Conservation (phyloP, 768 basidiomycete genomes). For the Kwoniella bestiolae region DNA sequence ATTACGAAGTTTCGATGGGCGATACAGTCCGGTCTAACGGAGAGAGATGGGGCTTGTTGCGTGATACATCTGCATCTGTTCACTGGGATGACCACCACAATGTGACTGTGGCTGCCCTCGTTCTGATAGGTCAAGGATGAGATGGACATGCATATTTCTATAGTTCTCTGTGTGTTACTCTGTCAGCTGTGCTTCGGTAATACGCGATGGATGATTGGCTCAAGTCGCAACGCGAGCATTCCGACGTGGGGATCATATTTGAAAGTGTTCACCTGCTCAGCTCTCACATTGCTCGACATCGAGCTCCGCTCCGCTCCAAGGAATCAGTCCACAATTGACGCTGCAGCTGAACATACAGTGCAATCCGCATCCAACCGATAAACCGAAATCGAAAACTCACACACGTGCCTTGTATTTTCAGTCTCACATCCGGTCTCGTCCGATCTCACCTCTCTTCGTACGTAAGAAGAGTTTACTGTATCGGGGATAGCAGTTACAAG, state of each 20-base stretch:
- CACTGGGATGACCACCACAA: too few species aligned
- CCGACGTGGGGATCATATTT: too few species aligned
- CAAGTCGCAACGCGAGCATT: neutral
- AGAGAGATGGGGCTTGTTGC: neutral
- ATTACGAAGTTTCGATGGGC: neutral
- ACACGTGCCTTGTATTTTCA: neutral
- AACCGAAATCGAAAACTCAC: neutral
- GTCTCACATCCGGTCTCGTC: neutral
- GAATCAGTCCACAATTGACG: too few species aligned
- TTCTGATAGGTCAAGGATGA: too few species aligned
- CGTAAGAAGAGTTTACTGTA: too few species aligned
- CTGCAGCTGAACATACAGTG: too few species aligned
- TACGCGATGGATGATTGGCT: constrained; percentile 5
- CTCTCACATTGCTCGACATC: neutral
- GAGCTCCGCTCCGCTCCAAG: too few species aligned
- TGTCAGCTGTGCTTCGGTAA: too few species aligned
- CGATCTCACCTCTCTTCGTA: neutral
- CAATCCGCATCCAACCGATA: neutral
- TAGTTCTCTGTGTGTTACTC: too few species aligned
- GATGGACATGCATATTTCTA: neutral
- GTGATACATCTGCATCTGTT: neutral
- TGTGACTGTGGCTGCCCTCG: too few species aligned
- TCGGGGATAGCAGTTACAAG: neutral
- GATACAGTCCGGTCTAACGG: neutral
- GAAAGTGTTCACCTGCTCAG: neutral